Evolutionary conservation across 1,284 basidiomycete genomes (phyloP), one percentile per base, ranked within the genome.

Genomic region (Fomitiporia mediterranea): DNA sequence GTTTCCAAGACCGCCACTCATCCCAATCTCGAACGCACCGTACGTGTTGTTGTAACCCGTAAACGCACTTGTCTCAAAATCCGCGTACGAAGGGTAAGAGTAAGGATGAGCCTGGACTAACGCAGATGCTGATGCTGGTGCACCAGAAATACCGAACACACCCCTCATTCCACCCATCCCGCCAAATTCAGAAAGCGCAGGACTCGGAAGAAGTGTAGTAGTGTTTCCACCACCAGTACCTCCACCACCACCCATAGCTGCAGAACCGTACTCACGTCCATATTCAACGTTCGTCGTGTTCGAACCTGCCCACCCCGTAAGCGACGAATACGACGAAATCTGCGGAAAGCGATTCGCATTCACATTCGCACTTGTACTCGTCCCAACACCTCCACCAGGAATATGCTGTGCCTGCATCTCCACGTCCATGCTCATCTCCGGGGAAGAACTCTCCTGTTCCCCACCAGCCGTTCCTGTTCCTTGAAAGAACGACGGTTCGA

Each of bases 261-360:
- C 32, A 34, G 32, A 6, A 34, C 32, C 13, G 32, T 34, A 34
- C 32, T 13, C 32, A 34, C 13, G 13, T 13, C 32, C 32, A 34
- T 34, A 34, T 13, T 13, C 32, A 34, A 6, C 37, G n/a, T 21
- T 15, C 23, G 15, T 23, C 2, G 42, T 13, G 43, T 37, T 19
- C 15, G 48, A 6, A 0, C 55, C 58, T 8, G 58, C 58, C 58
- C 58, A 59, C 8, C 48, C 58, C 6, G 49, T 48, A n/a, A 59
- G 44, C 5, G 58, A 48, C 2, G 58, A 59, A 19, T 59, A 59
- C 6, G 47, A 51, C n/a, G 54, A 56, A 4, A 59, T n/a, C n/a
- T 53, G 50, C 35, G 55, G 42, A 9, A 30, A n/a, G 2, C 6
- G 15, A 34, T 23, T 21, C 15, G 28, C 13, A 30, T 27, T 37